Percentiles rank a stretch among this genome's conserved stretches.
Evolutionary conservation across 768 basidiomycete species (phyloP).

Genomic region (Coprinopsis sp.): DNA sequence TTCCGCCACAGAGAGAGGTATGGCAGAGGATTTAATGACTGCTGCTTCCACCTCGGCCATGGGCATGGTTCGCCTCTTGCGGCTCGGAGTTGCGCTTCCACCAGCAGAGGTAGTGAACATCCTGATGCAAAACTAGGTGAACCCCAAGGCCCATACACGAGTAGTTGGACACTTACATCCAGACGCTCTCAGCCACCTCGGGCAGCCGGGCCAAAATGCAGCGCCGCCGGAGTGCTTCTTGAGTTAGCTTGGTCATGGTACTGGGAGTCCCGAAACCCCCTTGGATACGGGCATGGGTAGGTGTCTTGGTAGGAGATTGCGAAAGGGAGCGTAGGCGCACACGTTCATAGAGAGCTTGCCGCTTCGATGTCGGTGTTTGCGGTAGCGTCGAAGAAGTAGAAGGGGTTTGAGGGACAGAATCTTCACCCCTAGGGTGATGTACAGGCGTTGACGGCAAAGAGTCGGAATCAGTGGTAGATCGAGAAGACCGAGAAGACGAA

Average conservation of each 20-base stretch:
- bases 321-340: constrained; percentile 69
- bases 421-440: constrained; percentile 53
- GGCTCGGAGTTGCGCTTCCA: constrained; percentile 44
- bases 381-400: too few species aligned
- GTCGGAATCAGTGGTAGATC: constrained; percentile 29
- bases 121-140: constrained; percentile 33
- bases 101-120: constrained; percentile 65
- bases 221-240: constrained; percentile 73
- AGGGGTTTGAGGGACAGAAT: constrained; percentile 65
- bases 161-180: constrained; percentile 59
- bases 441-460: constrained; percentile 66
- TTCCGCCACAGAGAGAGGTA: constrained; percentile 74
- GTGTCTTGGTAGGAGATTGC: constrained; percentile 58
- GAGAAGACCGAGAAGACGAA: constrained; percentile 28
- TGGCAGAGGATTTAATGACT: constrained; percentile 74
- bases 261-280: constrained; percentile 12
- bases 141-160: constrained; percentile 2
- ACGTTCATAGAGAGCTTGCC: constrained; percentile 79
- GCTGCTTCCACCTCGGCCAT: constrained; percentile 61
- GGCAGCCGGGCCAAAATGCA: constrained; percentile 73
- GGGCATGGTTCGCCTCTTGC: constrained; percentile 71
- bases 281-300: constrained; percentile 29
- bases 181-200: constrained; percentile 81
- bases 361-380: constrained; percentile 60
- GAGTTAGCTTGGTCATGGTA: constrained; percentile 47